Evolutionary conservation across 2,329 filamentous ascomycete genomes (phyloP).

Genomic region (Sporothrix brunneoviolacea): DNA sequence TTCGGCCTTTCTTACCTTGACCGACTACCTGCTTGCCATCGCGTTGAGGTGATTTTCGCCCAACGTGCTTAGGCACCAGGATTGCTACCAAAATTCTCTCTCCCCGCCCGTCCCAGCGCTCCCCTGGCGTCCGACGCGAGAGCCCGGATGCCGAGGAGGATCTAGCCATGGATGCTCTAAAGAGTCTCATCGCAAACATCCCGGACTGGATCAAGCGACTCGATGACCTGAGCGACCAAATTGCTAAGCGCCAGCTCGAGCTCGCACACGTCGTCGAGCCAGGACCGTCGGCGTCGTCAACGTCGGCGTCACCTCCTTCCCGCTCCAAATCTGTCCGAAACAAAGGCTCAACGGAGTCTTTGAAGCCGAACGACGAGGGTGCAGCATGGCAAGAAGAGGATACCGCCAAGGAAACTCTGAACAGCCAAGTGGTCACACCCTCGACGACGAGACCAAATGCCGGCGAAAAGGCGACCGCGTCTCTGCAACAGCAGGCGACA

Average conservation of each 20-base stretch:
- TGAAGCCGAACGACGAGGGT: conserved; percentile 21
- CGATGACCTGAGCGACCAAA: conserved; percentile 54
- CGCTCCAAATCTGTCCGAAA: conserved; percentile 24
- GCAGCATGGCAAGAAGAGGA: conserved; percentile 9
- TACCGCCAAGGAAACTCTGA: neutral
- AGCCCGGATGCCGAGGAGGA: neutral
- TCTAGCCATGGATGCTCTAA: conserved; percentile 46
- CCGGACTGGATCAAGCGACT: conserved; percentile 55
- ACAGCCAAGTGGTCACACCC: neutral
- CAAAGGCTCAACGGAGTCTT: conserved; percentile 23
- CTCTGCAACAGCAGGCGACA: conserved; percentile 8
- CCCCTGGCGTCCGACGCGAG: neutral
- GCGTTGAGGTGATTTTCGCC: neutral
- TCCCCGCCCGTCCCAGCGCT: neutral
- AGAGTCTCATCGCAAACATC: conserved; percentile 47
- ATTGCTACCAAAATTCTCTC: neutral
- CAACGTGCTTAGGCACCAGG: no score
- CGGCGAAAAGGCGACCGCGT: conserved; percentile 12
- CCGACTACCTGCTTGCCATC: neutral
- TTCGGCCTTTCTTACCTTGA: neutral
- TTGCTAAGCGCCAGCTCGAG: conserved; percentile 55
- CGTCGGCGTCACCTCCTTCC: neutral
- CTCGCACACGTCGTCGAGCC: conserved; percentile 37
- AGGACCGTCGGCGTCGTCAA: conserved; percentile 18
- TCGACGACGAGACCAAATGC: conserved; percentile 1